phyloP scores from a whole-genome alignment of 2,329 filamentous ascomycete genomes.

The Fusarium protoensiforme region DNA sequence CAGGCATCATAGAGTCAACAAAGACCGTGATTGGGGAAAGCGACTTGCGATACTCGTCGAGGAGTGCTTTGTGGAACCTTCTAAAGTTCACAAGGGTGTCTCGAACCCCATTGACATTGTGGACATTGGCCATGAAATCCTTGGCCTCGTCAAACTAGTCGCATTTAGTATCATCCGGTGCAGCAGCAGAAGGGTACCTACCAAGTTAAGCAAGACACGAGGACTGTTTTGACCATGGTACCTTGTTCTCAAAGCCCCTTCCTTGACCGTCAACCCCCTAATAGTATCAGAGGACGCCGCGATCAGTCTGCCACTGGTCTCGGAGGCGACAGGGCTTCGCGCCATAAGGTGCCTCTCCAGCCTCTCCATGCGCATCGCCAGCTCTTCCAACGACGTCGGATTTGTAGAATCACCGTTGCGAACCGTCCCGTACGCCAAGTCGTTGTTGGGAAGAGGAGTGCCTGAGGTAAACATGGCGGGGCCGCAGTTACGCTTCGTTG shows the following conservation, averaged over 20 bases:
- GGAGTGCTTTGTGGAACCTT: slow-evolving; percentile 59
- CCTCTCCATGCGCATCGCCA: slow-evolving; percentile 62
- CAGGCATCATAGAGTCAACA: slow-evolving; percentile 68
- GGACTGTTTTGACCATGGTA: slow-evolving; percentile 66
- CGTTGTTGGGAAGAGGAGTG: slow-evolving; percentile 37
- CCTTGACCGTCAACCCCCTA: slow-evolving; percentile 61
- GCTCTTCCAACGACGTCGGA: slow-evolving; percentile 57
- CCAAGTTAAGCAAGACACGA: slow-evolving; percentile 64
- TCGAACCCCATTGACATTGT: slow-evolving; percentile 52
- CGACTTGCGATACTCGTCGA: slow-evolving; percentile 59
- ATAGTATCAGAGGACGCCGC: slow-evolving; percentile 58
- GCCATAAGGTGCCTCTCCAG: slow-evolving; percentile 62
- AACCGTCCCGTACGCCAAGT: slow-evolving; percentile 37
- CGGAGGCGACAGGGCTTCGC: slow-evolving; percentile 54
- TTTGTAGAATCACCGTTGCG: slow-evolving; percentile 49
- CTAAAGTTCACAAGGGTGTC: slow-evolving; percentile 59
- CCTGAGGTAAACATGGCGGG: slow-evolving; percentile 38
- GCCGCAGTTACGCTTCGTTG: slow-evolving; percentile 53
- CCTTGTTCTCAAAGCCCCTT: slow-evolving; percentile 58
- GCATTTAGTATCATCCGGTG: slow-evolving; percentile 10
- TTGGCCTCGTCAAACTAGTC: slow-evolving; percentile 65
- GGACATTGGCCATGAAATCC: slow-evolving; percentile 58
- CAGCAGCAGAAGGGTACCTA: slow-evolving; percentile 45
- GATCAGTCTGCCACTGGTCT: slow-evolving; percentile 47
- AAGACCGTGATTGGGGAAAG: slow-evolving; percentile 65